phyloP scores from a whole-genome alignment of 192 early-diverging fungal genomes.

The Coemansia sp. region DNA sequence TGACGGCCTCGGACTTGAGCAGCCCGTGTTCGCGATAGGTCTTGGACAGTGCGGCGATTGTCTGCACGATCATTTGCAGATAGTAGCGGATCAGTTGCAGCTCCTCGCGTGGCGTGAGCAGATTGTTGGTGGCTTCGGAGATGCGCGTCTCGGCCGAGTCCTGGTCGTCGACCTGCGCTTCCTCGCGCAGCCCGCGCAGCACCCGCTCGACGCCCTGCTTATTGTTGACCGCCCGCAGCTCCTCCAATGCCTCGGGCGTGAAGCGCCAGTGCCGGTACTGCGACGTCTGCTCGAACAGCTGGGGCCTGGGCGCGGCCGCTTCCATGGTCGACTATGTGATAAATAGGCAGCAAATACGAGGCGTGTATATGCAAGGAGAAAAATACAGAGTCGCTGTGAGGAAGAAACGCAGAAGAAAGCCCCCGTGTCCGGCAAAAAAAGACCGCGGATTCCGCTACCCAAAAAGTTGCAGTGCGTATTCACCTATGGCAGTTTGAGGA shows the following conservation, averaged over 20 bases:
- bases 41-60: conserved; percentile 12
- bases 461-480: not conserved
- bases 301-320: conserved; percentile 3
- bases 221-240: conserved; percentile 58
- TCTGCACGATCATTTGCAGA: conserved; percentile 33
- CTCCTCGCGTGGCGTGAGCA: conserved; percentile 42
- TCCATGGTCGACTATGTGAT: no score
- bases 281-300: conserved; percentile 65
- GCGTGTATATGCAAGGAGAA: not conserved
- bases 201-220: conserved; percentile 56
- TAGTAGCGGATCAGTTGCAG: conserved; percentile 45
- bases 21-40: conserved; percentile 22
- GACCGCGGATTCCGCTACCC: not conserved
- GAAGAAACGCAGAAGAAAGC: no score
- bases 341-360: no score
- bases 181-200: conserved; percentile 54
- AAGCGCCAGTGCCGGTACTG: conserved; percentile 75
- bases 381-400: no score
- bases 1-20: conserved; percentile 25
- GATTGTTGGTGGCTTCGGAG: conserved; percentile 34
- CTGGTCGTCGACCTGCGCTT: conserved; percentile 40
- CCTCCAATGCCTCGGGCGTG: conserved; percentile 51
- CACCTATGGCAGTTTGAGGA: no score
- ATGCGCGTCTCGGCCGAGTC: conserved; percentile 21
- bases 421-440: no score